Percentiles rank a stretch among this genome's conserved stretches.
Conservation (phyloP, 352 stramenopile genomes). For the Globisporangium rhizosaccharum region DNA sequence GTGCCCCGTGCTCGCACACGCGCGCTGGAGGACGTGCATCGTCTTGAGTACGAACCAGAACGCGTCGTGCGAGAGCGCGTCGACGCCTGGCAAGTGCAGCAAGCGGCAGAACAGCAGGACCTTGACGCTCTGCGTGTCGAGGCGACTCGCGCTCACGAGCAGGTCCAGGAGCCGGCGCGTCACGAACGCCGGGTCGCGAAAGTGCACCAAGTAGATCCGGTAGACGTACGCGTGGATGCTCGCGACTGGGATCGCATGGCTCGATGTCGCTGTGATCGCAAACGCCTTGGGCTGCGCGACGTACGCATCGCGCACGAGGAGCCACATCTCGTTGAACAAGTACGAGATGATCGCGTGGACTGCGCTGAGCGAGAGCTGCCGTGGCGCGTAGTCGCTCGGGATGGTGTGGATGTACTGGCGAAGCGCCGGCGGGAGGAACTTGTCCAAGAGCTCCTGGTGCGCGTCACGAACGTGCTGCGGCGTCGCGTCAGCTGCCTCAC, state of each 20-base stretch:
- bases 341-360: slow-evolving; percentile 43
- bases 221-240: slow-evolving; percentile 40
- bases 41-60: slow-evolving; percentile 56
- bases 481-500: neutral
- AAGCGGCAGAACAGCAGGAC: slow-evolving; percentile 44
- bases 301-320: slow-evolving; percentile 33
- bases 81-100: slow-evolving; percentile 30
- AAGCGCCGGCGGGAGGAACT: slow-evolving; percentile 28
- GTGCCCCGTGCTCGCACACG: slow-evolving; percentile 25
- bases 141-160: slow-evolving; percentile 30
- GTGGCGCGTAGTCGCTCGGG: slow-evolving; percentile 28
- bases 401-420: slow-evolving; percentile 22
- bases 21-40: slow-evolving; percentile 36
- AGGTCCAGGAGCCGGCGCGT: slow-evolving; percentile 38
- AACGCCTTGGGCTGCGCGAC: slow-evolving; percentile 17
- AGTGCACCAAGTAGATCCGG: slow-evolving; percentile 45
- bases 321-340: slow-evolving; percentile 40
- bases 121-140: slow-evolving; percentile 59
- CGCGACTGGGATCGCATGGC: slow-evolving; percentile 18
- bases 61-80: slow-evolving; percentile 25
- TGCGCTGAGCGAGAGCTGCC: slow-evolving; percentile 29
- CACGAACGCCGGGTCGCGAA: slow-evolving; percentile 31
- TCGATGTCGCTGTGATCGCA: slow-evolving; percentile 2
- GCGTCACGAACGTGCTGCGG: slow-evolving; percentile 9
- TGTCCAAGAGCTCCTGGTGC: slow-evolving; percentile 25